Base-by-base conservation (phyloP, 768 basidiomycete species). In the Suillus spraguei region DNA sequence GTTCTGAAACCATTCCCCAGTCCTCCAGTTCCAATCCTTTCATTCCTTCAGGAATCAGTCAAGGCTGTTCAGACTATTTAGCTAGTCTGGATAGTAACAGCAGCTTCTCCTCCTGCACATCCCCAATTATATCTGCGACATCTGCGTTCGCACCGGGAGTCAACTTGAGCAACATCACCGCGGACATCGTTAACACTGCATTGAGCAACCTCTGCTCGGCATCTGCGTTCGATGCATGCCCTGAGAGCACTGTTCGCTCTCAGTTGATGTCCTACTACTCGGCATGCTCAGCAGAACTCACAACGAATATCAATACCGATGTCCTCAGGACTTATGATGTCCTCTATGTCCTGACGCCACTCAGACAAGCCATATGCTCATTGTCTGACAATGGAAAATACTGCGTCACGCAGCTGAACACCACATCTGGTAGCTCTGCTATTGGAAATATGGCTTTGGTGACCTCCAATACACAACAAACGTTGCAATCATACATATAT, bases 321-420 rank as follows among this genome's bases (percentile, higher is more conserved):
- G 90, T 97, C 53, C 73, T 85, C 73, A 68, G 76, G 33, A 76
- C 84, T 2, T 99, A 99, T 78, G 96, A 98, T 72, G 79, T 87
- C 36, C 78, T 98, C 35, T 99, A 94, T 79, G 66, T 82, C 63
- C 66, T 96, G 52, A 65, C 72, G 13, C 94, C 95, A 9, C 72
- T 97, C 72, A 78, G 78, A 65, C 67, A 73, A 7, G 88, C 94
- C 33, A 72, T 93, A 36, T 98, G 96, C 78, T 68, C 89, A 53
- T 91, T 92, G 82, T 86, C 91, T 69, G 86, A 88, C 69, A 78
- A 69, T 54, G 88, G 86, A 38, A 78, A 81, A 44, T 97, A 83
- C 77, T 99, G 97, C 71, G 83, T 85, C 35, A 74, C 82, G 62
- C 69, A 84, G 36, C 77, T 86, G 39, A 74, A 79, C 49, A 67